A percentile compares a stretch with the other conserved stretches of the same genome.
Conservation (phyloP, 495 filamentous ascomycete genomes). For the Trichocladium uniseriatum region DNA sequence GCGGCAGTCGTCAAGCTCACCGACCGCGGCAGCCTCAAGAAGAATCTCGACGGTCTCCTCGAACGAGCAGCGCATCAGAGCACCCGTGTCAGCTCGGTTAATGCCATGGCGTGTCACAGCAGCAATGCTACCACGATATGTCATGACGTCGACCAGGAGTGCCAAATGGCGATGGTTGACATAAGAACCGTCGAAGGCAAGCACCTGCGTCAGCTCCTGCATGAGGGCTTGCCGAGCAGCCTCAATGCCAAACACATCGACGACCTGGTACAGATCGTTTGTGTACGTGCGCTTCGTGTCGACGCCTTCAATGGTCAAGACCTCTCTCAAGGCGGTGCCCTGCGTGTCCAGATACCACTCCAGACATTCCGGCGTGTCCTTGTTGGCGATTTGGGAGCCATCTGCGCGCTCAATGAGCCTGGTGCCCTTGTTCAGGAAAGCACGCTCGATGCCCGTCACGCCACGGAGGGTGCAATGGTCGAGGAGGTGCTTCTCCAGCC, state of each 20-base stretch:
- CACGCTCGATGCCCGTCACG: slow-evolving; percentile 76
- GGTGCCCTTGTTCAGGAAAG: slow-evolving; percentile 79
- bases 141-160: slow-evolving; percentile 98
- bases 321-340: slow-evolving; percentile 73
- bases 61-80: slow-evolving; percentile 98
- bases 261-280: slow-evolving; percentile 89
- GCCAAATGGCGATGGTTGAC: slow-evolving; percentile 97
- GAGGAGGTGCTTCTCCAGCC: slow-evolving; percentile 79
- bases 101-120: slow-evolving; percentile 97
- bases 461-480: slow-evolving; percentile 85
- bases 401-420: slow-evolving; percentile 53
- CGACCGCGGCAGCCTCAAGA: slow-evolving; percentile 83
- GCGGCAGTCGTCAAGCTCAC: slow-evolving; percentile 93
- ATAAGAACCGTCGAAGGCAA: slow-evolving; percentile 96
- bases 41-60: slow-evolving; percentile 99
- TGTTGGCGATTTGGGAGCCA: slow-evolving; percentile 59
- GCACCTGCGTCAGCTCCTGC: slow-evolving; percentile 76
- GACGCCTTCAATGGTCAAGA: slow-evolving; percentile 79
- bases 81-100: slow-evolving; percentile 94
- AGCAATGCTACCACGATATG: slow-evolving; percentile 81
- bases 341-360: slow-evolving; percentile 95
- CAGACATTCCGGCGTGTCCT: slow-evolving; percentile 52
- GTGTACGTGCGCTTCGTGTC: slow-evolving; percentile 84
- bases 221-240: slow-evolving; percentile 78
- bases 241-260: slow-evolving; percentile 93